Evolutionary conservation across 257 asterid genomes (phyloP), one percentile per base, ranked within the genome.

Genomic region (Petunia axillaris): DNA sequence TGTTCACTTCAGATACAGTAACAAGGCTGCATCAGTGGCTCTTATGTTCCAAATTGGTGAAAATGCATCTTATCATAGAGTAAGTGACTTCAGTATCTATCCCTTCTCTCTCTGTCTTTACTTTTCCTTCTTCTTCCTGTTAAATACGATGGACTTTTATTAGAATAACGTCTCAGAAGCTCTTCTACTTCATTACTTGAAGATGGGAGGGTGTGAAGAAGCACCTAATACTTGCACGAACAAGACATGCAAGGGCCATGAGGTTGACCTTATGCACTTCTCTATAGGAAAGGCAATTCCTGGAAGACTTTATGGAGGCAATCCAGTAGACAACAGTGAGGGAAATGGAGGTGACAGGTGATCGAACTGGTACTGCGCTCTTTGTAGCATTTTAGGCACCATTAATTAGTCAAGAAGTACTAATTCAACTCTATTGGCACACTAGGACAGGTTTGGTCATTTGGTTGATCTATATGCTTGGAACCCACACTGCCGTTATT

Each of bases 201-300:
- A 89, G 93, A 91, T 91, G 95, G 95, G 95, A 46, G 93, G 92
- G 64, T 89, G 93, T 13, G 85, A 79, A 83, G 85, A 91, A 83
- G 85, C 57, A 81, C 87, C 86, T 4, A 85, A 67, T 83, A 66
- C 88, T 82, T 91, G 95, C 88, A 86, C 88, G 2, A 89, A 83
- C 87, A 88, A 87, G 88, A 89, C 87, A 67, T 89, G 95, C 84
- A 89, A 76, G 16, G 91, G 93, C 77, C 85, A 89, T 79, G 93
- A 91, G 84, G 93, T 89, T 82, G 95, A 91, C 83, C 87, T 91
- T 59, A 83, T 91, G 93, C 95, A 89, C 83, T 91, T 91, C 87
- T 89, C 93, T 9, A 79, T 87, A 16, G 93, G 93, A 79, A 86
- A 54, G 81, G 91, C 95, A 40, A 88, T 91, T 75, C 95, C 95